These are phyloP conservation scores for Calonectria multiphialidica DNA, from an alignment of 2,329 filamentous ascomycete genomes.

Conservation along the genomic window DNA sequence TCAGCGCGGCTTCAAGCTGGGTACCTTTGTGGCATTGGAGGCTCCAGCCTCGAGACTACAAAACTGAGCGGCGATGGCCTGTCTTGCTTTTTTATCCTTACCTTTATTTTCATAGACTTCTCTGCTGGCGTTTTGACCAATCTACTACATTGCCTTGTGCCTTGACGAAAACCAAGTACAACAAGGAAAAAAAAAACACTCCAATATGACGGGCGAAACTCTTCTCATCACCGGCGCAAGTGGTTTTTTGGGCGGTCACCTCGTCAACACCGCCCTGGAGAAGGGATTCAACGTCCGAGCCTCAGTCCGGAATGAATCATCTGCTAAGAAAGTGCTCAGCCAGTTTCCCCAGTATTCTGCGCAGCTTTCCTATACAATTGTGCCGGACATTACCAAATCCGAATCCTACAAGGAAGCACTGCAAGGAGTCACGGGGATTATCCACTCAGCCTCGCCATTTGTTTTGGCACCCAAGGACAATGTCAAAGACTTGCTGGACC, in stretches of 20 bases:
- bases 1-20: not conserved
- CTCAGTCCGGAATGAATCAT: constrained; percentile 14
- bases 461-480: constrained; percentile 69
- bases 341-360: constrained; percentile 12
- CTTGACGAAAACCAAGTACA: not conserved
- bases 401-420: constrained; percentile 24
- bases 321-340: constrained; percentile 13
- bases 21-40: not conserved
- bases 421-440: constrained; percentile 58
- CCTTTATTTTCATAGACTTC: not conserved
- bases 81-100: not conserved
- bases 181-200: not conserved
- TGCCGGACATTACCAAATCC: constrained; percentile 19
- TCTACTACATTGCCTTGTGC: not conserved
- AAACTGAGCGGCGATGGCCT: not conserved
- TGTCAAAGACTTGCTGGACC: constrained; percentile 62
- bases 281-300: constrained; percentile 23
- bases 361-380: constrained; percentile 19
- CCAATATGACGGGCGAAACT: not conserved
- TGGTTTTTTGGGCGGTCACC: constrained; percentile 18
- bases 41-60: not conserved
- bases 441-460: constrained; percentile 82
- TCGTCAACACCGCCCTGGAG: constrained; percentile 9
- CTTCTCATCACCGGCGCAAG: constrained; percentile 22
- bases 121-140: not conserved